Evolutionary conservation across 371 early-diverging fungal species (phyloP), one percentile per base, ranked within the genome.

Genomic region (Umbelopsis sp.): DNA sequence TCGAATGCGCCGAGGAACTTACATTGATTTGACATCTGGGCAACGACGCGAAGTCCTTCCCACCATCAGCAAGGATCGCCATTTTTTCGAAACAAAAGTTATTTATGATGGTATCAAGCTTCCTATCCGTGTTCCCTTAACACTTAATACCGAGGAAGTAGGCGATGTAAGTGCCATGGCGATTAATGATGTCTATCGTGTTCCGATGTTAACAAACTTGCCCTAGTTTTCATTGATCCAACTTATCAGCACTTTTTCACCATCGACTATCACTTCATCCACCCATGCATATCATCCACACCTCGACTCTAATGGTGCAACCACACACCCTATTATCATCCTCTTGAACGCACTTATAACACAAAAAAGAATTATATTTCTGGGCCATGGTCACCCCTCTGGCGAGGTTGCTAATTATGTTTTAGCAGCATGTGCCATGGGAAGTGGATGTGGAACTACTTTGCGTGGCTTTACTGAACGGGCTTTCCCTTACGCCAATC

Each of bases 401-500:
- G 94, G 94, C 18, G 96, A 97, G 73, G 94, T 97, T 9, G 93
- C 94, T n/a, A 91, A 93, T 73, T 96, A 91, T 71, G 98, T 97
- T 1, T 78, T 97, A 57, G 95, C 98, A 0, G 94, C 95, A 0
- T 92, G 93, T 74, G 93, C 96, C 18, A 80, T 96, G 63, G 97
- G 93, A 29, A 92, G 94, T 71, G 96, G 96, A 14, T 92, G 94
- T 67, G 97, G 96, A 25, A 88, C 91, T 18, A 90, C 96, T 1
- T 69, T 96, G 51, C 81, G 90, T 46, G 96, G 96, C 16, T 91
- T 94, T 53, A 86, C 93, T n/a, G 93, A 95, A 71, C 89, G 97
- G 24, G 93, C 94, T 24, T 97, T 95, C 69, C 96, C 97, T 4
- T 96, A 95, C 72, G 92, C 96, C 12, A 92, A 93, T 72, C 74